Percentiles rank a stretch among this genome's conserved stretches.
These are phyloP conservation scores for Pulveroboletus sp. DNA, from an alignment of 768 basidiomycete species.

Conservation along the genomic window DNA sequence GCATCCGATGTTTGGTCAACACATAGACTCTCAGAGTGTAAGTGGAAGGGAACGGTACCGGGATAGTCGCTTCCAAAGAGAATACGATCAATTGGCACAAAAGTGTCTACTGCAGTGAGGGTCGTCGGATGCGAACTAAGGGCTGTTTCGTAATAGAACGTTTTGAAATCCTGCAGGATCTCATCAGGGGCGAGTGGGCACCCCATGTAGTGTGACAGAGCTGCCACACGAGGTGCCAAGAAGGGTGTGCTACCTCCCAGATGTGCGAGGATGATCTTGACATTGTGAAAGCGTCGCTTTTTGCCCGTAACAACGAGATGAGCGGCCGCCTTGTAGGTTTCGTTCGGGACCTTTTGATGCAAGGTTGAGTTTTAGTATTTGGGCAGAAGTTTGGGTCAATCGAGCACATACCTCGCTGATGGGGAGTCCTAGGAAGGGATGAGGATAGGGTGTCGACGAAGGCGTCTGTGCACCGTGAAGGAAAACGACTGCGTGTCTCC, in stretches of 20 bases:
- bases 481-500: constrained; percentile 57
- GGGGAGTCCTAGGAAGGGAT: constrained; percentile 61
- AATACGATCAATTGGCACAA: constrained; percentile 47
- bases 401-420: constrained; percentile 51
- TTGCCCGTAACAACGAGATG: constrained; percentile 70
- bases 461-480: constrained; percentile 68
- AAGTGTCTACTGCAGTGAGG: constrained; percentile 46
- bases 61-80: constrained; percentile 78
- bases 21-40: not conserved
- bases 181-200: constrained; percentile 57
- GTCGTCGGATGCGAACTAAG: constrained; percentile 53
- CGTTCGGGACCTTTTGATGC: constrained; percentile 60
- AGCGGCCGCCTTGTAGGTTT: constrained; percentile 78
- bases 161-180: constrained; percentile 63
- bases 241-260: constrained; percentile 65
- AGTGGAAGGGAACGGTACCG: constrained; percentile 37
- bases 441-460: constrained; percentile 59
- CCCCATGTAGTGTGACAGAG: constrained; percentile 66
- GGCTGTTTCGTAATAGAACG: constrained; percentile 73
- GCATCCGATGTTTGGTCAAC: not conserved
- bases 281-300: constrained; percentile 55
- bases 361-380: constrained; percentile 4
- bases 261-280: constrained; percentile 68
- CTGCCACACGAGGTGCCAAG: constrained; percentile 65
- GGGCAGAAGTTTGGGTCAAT: constrained; percentile 1